A percentile compares a stretch with the other conserved stretches of the same genome.
phyloP scores from a whole-genome alignment of 2,329 filamentous ascomycete genomes.

The Colletotrichum navitas region DNA sequence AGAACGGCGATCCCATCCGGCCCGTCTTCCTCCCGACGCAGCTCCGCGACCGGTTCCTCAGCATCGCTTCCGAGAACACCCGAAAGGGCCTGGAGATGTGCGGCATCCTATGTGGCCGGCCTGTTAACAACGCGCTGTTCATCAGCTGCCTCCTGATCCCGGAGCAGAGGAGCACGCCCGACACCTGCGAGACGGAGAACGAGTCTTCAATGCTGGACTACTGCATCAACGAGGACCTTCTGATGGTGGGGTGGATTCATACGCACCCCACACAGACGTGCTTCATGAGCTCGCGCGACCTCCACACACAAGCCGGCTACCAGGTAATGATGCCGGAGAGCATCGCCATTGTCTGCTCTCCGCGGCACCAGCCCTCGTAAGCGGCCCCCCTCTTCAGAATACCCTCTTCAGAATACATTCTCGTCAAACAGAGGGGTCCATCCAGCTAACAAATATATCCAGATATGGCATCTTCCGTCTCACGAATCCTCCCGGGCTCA shows the following conservation, averaged over 20 bases:
- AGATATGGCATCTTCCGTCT: constrained; percentile 94
- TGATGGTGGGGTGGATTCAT: constrained; percentile 97
- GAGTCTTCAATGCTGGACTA: constrained; percentile 89
- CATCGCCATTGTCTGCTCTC: constrained; percentile 96
- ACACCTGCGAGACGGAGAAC: constrained; percentile 95
- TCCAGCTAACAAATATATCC: constrained; percentile 7
- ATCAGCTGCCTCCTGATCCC: constrained; percentile 90
- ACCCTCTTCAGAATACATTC: accelerated
- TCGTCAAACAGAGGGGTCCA: constrained; percentile 9
- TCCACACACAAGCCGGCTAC: constrained; percentile 95
- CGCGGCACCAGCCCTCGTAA: constrained; percentile 81
- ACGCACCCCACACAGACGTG: constrained; percentile 97
- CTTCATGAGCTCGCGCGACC: constrained; percentile 94
- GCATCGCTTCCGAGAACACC: constrained; percentile 82
- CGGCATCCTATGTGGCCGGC: constrained; percentile 90
- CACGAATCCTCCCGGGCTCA: constrained; percentile 91
- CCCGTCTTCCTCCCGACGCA: constrained; percentile 87
- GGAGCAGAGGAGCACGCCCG: constrained; percentile 87
- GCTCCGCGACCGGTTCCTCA: constrained; percentile 80
- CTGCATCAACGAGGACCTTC: constrained; percentile 84
- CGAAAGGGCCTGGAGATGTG: constrained; percentile 89
- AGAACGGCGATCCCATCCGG: constrained; percentile 88
- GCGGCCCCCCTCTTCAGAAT: constrained; percentile 48
- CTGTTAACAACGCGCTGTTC: constrained; percentile 94
- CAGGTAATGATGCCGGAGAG: constrained; percentile 97